phyloP scores from a whole-genome alignment of 257 asterid genomes.

The Solanum corneliomulleri region DNA sequence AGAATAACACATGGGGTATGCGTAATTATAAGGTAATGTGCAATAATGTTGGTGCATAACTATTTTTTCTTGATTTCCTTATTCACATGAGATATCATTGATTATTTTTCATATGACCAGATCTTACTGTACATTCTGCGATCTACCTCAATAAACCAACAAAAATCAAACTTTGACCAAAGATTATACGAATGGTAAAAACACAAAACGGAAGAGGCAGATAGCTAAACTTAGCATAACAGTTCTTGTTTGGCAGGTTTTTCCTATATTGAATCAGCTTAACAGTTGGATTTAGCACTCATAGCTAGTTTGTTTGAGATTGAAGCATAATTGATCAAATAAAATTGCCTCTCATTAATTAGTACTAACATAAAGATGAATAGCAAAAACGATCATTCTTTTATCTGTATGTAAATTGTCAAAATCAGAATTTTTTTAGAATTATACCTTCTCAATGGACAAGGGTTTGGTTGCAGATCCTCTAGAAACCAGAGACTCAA shows the following conservation, averaged over 20 bases:
- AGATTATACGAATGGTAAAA: neutral
- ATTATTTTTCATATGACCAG: neutral
- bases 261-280: neutral
- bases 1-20: neutral
- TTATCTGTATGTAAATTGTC: neutral
- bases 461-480: slow-evolving; percentile 35
- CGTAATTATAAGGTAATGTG: neutral
- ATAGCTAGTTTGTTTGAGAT: neutral
- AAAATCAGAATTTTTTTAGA: neutral
- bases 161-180: neutral
- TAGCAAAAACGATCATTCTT: neutral
- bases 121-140: neutral
- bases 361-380: neutral
- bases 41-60: neutral
- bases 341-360: neutral
- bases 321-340: neutral
- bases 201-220: neutral
- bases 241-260: neutral
- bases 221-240: neutral
- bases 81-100: neutral
- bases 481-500: slow-evolving; percentile 28
- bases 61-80: neutral
- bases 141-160: neutral
- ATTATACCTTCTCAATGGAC: slow-evolving; percentile 59
- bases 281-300: neutral